Percentiles rank a stretch among this genome's conserved stretches.
Evolutionary conservation across 2,329 filamentous ascomycete species (phyloP).

Genomic region (Alternaria sp.): DNA sequence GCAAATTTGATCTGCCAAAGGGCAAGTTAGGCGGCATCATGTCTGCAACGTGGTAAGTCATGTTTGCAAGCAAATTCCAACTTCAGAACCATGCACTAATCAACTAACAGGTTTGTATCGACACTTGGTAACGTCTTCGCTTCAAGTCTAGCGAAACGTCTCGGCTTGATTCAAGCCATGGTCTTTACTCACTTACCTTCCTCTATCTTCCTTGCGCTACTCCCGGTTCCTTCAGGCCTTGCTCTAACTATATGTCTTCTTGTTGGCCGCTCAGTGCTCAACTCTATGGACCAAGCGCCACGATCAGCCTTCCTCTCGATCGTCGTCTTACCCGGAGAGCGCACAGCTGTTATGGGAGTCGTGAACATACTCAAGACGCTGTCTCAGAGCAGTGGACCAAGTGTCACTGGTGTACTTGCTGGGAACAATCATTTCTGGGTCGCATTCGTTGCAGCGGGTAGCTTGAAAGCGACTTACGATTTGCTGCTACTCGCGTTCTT

Average conservation of each 20-base stretch:
- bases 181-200: conserved; percentile 49
- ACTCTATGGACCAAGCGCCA: conserved; percentile 52
- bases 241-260: conserved; percentile 43
- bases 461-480: conserved; percentile 49
- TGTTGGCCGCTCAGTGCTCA: conserved; percentile 42
- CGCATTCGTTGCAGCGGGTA: conserved; percentile 51
- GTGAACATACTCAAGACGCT: conserved; percentile 52
- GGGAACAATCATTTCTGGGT: conserved; percentile 48
- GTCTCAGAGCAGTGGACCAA: conserved; percentile 47
- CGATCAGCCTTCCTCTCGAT: conserved; percentile 47
- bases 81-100: not conserved
- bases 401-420: conserved; percentile 49
- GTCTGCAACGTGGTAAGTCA: conserved; percentile 53
- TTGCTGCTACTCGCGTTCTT: conserved; percentile 48
- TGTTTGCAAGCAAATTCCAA: not conserved
- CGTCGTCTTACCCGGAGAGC: conserved; percentile 47
- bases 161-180: conserved; percentile 61
- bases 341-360: conserved; percentile 53
- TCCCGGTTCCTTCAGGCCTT: conserved; percentile 37
- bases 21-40: conserved; percentile 64
- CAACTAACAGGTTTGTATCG: conserved; percentile 38
- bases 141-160: conserved; percentile 67
- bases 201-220: conserved; percentile 46
- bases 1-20: conserved; percentile 64
- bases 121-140: conserved; percentile 45